These are phyloP conservation scores for Mycena venus DNA, from an alignment of 768 basidiomycete genomes.

Conservation along the genomic window DNA sequence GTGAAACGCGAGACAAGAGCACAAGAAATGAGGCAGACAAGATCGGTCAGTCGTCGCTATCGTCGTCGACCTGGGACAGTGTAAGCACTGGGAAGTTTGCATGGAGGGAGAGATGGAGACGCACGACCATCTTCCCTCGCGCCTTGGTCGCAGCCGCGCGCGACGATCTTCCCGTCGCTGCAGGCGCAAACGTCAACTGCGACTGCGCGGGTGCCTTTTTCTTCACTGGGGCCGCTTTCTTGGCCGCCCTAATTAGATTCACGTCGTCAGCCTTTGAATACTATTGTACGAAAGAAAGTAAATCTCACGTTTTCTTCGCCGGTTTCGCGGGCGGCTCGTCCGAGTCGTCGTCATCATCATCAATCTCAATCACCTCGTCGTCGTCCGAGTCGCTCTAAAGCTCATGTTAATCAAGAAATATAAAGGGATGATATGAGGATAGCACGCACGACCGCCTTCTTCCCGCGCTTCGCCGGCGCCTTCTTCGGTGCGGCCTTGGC, in stretches of 20 bases:
- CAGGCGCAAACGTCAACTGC: constrained; percentile 74
- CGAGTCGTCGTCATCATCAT: constrained; percentile 67
- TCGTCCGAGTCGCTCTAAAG: constrained; percentile 61
- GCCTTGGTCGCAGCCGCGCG: constrained; percentile 80
- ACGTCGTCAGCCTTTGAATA: neutral
- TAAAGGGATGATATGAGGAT: neutral
- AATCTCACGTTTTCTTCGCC: constrained; percentile 68
- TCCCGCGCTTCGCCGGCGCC: constrained; percentile 62
- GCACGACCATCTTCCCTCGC: constrained; percentile 70
- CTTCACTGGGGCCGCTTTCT: constrained; percentile 55
- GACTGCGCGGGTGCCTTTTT: constrained; percentile 53
- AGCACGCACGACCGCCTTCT: constrained; percentile 59
- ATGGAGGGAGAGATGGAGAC: constrained; percentile 27
- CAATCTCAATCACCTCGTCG: constrained; percentile 67
- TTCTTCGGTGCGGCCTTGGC: constrained; percentile 55
- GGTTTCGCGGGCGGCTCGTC: constrained; percentile 57
- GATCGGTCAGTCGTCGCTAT: constrained; percentile 42
- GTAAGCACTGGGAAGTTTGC: neutral
- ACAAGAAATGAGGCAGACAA: too few relatives aligned
- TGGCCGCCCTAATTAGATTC: constrained; percentile 38
- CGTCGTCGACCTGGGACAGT: constrained; percentile 42
- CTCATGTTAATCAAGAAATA: constrained; percentile 1
- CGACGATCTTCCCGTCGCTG: constrained; percentile 61
- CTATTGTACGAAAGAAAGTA: neutral
- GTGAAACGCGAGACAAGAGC: neutral